Conservation (phyloP, 352 stramenopile species). For the Thraustotheca clavata region DNA sequence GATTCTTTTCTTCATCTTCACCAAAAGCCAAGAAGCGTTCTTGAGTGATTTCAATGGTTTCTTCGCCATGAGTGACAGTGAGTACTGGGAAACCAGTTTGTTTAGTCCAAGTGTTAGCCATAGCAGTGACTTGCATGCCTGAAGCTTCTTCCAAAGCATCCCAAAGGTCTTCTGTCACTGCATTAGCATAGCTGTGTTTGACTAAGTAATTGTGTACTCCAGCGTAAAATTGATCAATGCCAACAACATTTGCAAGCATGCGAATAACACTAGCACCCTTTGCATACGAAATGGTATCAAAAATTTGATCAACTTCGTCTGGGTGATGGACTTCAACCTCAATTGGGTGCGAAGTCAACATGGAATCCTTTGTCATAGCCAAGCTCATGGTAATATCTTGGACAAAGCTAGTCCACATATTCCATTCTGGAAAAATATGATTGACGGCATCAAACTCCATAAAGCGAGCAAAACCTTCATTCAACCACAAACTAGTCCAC, state of each 20-base stretch:
- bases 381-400: slow-evolving; percentile 60
- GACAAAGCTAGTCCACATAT: slow-evolving; percentile 95
- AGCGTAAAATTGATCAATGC: slow-evolving; percentile 62
- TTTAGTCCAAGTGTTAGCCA: slow-evolving; percentile 92
- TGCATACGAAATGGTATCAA: slow-evolving; percentile 96
- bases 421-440: slow-evolving; percentile 91
- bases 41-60: slow-evolving; percentile 74
- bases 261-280: slow-evolving; percentile 84
- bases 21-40: slow-evolving; percentile 90
- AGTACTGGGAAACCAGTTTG: slow-evolving; percentile 92
- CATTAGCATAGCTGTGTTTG: slow-evolving; percentile 90
- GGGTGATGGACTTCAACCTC: slow-evolving; percentile 90
- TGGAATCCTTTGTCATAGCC: slow-evolving; percentile 90
- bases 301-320: slow-evolving; percentile 97
- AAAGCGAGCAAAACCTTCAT: slow-evolving; percentile 97
- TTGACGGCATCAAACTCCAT: slow-evolving; percentile 93
- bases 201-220: slow-evolving; percentile 93
- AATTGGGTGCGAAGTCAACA: slow-evolving; percentile 89
- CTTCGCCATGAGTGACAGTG: slow-evolving; percentile 50
- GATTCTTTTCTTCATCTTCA: slow-evolving; percentile 31
- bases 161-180: slow-evolving; percentile 94
- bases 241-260: slow-evolving; percentile 70
- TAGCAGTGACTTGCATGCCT: slow-evolving; percentile 82
- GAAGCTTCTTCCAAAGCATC: slow-evolving; percentile 85
- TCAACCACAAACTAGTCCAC: slow-evolving; percentile 95